phyloP scores from a whole-genome alignment of 805 yeast species.

The Wickerhamomyces chambardii region DNA sequence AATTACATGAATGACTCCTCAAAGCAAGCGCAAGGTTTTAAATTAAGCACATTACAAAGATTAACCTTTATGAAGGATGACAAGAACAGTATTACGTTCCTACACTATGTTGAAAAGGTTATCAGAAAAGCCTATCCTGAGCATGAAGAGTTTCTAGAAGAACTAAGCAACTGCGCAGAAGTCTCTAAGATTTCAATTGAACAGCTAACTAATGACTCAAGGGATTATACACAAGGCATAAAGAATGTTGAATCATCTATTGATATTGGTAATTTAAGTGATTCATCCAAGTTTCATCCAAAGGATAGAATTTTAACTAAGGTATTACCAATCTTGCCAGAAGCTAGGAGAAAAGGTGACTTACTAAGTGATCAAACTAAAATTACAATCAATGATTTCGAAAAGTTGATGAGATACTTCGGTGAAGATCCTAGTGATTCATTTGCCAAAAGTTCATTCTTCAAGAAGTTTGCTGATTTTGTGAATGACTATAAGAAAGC shows the following conservation, averaged over 20 bases:
- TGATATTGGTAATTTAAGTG: conserved; percentile 57
- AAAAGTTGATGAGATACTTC: conserved; percentile 54
- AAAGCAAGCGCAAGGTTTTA: conserved; percentile 64
- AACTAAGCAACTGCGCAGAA: conserved; percentile 40
- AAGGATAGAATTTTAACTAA: conserved; percentile 49
- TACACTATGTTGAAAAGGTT: conserved; percentile 67
- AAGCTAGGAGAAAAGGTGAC: conserved; percentile 45
- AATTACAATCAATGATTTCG: conserved; percentile 41
- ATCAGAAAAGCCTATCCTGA: conserved; percentile 62
- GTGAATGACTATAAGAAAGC: conserved; percentile 53
- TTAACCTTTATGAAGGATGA: conserved; percentile 61
- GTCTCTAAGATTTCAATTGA: conserved; percentile 57
- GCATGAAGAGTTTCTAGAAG: conserved; percentile 50
- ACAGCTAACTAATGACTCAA: conserved; percentile 49
- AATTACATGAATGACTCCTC: conserved; percentile 71
- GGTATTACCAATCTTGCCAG: conserved; percentile 41
- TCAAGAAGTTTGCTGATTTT: conserved; percentile 53
- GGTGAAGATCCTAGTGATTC: conserved; percentile 58
- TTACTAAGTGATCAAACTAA: conserved; percentile 40
- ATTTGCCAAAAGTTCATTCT: conserved; percentile 48
- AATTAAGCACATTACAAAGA: conserved; percentile 57
- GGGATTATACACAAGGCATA: conserved; percentile 41
- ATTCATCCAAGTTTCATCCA: conserved; percentile 55
- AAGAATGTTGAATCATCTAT: conserved; percentile 43
- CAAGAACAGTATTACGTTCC: conserved; percentile 58